Base-by-base conservation (phyloP, 306 rosid species). In the Cucurbita maxima region DNA sequence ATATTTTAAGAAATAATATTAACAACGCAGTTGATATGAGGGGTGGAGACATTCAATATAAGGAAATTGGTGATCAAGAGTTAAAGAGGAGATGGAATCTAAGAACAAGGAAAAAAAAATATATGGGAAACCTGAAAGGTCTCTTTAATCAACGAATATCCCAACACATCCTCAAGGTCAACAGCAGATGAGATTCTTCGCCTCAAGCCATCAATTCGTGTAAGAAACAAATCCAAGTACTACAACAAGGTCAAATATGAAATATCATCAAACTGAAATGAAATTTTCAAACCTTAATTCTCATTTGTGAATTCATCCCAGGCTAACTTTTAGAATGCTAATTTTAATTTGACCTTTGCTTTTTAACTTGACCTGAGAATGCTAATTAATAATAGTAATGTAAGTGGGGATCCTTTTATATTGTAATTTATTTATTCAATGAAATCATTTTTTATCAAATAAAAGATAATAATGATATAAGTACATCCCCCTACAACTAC, bases 131-230 rank as follows among this genome's bases (percentile, higher is more conserved):
- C 98, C 98, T 93, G 89, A 81, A 89, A 94, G 81, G 89, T 89
- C 77, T 87, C 88, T 84, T 87, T 84, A 62, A 87, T 76, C 73
- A 76, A 76, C 75, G 84, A 81, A 81, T 76, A 87, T 72, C 88
- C 88, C 85, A 87, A 62, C 59, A 45, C 80, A 53, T 81, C 78
- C 76, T 82, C 88, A 62, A 20, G 63, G 79, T 82, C 83, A 69
- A 43, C 37, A 38, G 75, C 44, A 68, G 73, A 78, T 72, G 86
- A 63, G 76, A 93, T 81, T 84, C 92, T 90, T 78, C 98, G 87
- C 82, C 99, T 88, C 83, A 94, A 81, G 79, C 99, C 88, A 83
- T 94, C 99, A 68, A 84, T 80, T 71, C 96, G 90, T 44, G 97
- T 94, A 75, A 90, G 91, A 82, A 86, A 90, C 81, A 94, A 82